Percentiles rank a stretch among this genome's conserved stretches.
These are phyloP conservation scores for Saccharomycopsis sp. DNA, from an alignment of 805 yeast genomes.

Conservation along the genomic window DNA sequence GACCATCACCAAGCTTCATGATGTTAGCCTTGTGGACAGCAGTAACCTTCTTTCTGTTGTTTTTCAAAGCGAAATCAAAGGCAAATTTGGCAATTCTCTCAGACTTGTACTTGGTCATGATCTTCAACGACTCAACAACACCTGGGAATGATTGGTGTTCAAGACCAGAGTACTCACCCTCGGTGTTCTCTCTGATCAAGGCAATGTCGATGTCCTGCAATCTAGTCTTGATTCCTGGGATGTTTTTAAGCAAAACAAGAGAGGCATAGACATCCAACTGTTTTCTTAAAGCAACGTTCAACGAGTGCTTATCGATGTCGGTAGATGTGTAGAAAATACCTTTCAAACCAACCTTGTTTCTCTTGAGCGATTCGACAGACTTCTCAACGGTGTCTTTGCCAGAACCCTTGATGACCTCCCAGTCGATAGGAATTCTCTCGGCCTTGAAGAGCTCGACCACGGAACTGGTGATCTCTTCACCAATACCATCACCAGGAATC, in stretches of 20 bases:
- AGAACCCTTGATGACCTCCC: conserved; percentile 76
- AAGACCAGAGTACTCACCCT: conserved; percentile 97
- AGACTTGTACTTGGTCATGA: conserved; percentile 88
- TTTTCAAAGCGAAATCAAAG: conserved; percentile 87
- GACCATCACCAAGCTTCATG: conserved; percentile 97
- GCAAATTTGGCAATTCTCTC: conserved; percentile 98
- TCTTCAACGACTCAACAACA: conserved; percentile 93
- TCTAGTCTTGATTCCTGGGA: conserved; percentile 90
- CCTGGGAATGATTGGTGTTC: conserved; percentile 98
- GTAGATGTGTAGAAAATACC: conserved; percentile 69
- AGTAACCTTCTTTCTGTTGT: conserved; percentile 87
- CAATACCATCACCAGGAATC: conserved; percentile 98
- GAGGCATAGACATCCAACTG: conserved; percentile 94
- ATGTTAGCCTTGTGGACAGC: conserved; percentile 99
- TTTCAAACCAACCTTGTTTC: conserved; percentile 95
- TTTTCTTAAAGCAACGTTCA: conserved; percentile 95
- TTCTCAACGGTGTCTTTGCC: conserved; percentile 60
- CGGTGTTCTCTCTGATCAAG: conserved; percentile 96
- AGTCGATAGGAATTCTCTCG: conserved; percentile 86
- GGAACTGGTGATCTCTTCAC: conserved; percentile 90
- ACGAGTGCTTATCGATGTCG: conserved; percentile 74
- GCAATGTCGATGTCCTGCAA: conserved; percentile 86
- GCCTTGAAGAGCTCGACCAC: conserved; percentile 85
- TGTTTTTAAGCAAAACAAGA: conserved; percentile 85
- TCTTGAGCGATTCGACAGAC: conserved; percentile 85